Percentiles rank a stretch among this genome's conserved stretches.
phyloP scores from a whole-genome alignment of 129 eudicot species.

The Gnaphalium uliginosum region DNA sequence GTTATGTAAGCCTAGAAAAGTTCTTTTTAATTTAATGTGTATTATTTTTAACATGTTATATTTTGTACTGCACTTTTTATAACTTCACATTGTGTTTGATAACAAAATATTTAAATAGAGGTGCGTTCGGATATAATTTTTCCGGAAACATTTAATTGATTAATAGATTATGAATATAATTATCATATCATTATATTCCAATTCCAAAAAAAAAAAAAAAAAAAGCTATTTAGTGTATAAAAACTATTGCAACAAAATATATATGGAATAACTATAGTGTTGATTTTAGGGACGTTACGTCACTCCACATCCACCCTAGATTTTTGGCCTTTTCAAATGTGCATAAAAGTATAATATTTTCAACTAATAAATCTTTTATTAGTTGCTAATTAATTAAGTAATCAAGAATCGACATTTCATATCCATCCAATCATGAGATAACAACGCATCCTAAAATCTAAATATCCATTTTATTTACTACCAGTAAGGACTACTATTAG shows the following conservation, averaged over 20 bases:
- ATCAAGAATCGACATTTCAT: neutral
- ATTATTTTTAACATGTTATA: no score
- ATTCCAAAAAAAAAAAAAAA: no score
- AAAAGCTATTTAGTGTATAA: neutral
- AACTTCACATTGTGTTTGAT: no score
- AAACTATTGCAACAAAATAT: neutral
- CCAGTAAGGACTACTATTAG: neutral
- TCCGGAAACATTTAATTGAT: no score
- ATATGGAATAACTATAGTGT: neutral
- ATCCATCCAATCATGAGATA: constrained; percentile 25
- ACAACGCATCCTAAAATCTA: constrained; percentile 14
- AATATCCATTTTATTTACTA: neutral
- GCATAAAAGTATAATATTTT: neutral
- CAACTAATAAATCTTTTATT: constrained; percentile 7
- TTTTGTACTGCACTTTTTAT: no score
- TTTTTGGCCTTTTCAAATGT: neutral
- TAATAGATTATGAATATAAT: no score
- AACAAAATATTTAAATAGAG: no score
- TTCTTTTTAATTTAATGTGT: neutral
- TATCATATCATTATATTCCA: no score
- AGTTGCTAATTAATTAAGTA: neutral
- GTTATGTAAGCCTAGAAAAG: neutral
- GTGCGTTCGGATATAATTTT: no score
- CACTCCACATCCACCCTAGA: constrained; percentile 14
- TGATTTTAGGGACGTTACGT: neutral